Evolutionary conservation across 2,329 filamentous ascomycete species (phyloP).

Genomic region (Pseudogymnoascus sp.): DNA sequence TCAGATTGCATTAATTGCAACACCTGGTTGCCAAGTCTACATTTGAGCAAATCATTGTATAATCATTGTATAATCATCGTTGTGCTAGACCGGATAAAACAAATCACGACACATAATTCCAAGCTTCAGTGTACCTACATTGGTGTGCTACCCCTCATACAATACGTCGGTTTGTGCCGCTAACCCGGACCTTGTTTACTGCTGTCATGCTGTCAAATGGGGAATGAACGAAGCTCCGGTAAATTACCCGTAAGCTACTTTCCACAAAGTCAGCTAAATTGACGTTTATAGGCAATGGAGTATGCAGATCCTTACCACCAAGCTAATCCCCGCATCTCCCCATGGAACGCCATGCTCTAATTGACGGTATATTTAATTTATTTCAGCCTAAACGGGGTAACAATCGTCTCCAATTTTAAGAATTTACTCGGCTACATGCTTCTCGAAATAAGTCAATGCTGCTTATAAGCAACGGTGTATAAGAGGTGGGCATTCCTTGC

Average conservation of each 20-base stretch:
- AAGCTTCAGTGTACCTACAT: neutral
- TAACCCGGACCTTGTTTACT: neutral
- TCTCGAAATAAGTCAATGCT: neutral
- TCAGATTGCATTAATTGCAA: too few species aligned
- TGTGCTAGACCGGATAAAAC: too few species aligned
- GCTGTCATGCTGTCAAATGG: neutral
- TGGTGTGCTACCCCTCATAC: neutral
- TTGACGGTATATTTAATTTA: neutral
- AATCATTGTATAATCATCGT: too few species aligned
- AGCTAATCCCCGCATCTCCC: neutral
- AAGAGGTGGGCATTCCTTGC: neutral
- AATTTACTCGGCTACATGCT: neutral
- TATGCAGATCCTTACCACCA: neutral
- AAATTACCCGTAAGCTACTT: neutral
- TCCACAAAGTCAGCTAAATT: neutral
- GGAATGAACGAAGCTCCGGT: neutral
- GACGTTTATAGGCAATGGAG: neutral
- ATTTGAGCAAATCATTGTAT: too few species aligned
- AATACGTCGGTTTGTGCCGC: neutral
- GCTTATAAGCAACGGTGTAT: neutral
- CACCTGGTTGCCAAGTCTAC: too few species aligned
- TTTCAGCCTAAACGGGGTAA: neutral
- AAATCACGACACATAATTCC: neutral
- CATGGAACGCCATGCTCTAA: neutral
- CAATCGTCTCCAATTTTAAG: constrained; percentile 1